Base-by-base conservation (phyloP, 768 basidiomycete genomes). In the Tephrocybe sp. region DNA sequence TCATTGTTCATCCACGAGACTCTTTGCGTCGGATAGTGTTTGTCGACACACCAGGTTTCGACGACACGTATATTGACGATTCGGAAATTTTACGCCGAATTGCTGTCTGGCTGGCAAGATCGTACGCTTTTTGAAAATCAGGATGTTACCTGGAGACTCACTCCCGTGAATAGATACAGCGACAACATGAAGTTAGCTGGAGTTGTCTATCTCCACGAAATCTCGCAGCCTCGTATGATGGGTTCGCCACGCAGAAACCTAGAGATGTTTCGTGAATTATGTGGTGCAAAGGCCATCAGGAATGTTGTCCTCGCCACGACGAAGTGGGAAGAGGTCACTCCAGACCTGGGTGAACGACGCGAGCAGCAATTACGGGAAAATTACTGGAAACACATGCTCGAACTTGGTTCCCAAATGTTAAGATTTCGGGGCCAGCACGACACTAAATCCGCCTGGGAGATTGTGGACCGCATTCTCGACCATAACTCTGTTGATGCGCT, bases 371-470 rank as follows among this genome's bases (percentile, higher is more conserved):
- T 78, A 11, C 57, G 60, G 23, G 66, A 66, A 51, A 67, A 68
- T 45, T 75, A 72, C 58, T 77, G 76, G 68, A 72, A 72, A 50
- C 61, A 67, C 24, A 72, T 70, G 40, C 61, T 76, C 13, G 67
- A 69, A 33, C 66, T 66, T 55, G 72, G 73, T 12, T 73, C 75
- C 2, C 45, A 44, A n/a, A 52, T 75, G 27, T 55, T 65, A 8
- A 69, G 74, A 16, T 71, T 73, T 22, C 43, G 21, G 13, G 21
- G 29, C 46, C 47, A 53, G 21, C 61, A 64, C 31, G 64, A 62
- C 13, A 42, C 30, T 1, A 10, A 31, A 7, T 52, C 57, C 15
- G 57, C 50, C 4, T 52, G 46, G 50, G 4, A 56, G 55, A 43
- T 43, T 53, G 11, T 69, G 62, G 57, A 73, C 2, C 62, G 57